Evolutionary conservation across 495 filamentous ascomycete genomes (phyloP).

Genomic region (Xylaria grammica): DNA sequence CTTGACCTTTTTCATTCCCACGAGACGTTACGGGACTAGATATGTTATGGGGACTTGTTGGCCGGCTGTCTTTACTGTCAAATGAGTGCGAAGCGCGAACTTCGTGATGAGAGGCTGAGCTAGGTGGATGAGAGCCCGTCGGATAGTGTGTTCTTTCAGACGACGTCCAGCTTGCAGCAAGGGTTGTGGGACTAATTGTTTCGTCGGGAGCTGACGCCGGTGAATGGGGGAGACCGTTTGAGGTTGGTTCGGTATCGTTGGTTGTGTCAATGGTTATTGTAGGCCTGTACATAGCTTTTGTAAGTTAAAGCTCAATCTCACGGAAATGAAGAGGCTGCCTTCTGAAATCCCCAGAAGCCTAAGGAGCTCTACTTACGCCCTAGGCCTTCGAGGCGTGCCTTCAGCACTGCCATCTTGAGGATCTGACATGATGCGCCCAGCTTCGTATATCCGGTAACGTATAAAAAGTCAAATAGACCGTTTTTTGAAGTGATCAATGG

Average conservation of each 20-base stretch:
- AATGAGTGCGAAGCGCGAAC: constrained; percentile 67
- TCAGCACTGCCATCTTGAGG: constrained; percentile 11
- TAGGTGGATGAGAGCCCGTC: constrained; percentile 44
- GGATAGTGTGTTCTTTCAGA: constrained; percentile 48
- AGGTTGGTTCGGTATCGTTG: constrained; percentile 39
- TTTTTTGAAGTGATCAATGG: background rate
- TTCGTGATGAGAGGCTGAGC: constrained; percentile 46
- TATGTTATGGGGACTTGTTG: constrained; percentile 89
- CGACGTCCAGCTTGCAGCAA: constrained; percentile 49
- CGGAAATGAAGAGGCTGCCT: background rate
- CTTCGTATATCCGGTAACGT: constrained; percentile 1
- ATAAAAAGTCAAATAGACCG: background rate
- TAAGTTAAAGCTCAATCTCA: constrained; percentile 6
- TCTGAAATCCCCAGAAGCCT: background rate
- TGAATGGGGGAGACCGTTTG: constrained; percentile 42
- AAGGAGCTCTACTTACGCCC: constrained; percentile 17
- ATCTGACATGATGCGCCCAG: constrained; percentile 17
- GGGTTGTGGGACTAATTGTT: constrained; percentile 50
- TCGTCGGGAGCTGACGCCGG: constrained; percentile 53
- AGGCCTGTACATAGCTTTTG: constrained; percentile 34
- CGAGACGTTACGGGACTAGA: constrained; percentile 67
- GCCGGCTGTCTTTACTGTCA: constrained; percentile 76
- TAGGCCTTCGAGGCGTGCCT: constrained; percentile 21
- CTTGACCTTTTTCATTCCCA: constrained; percentile 48
- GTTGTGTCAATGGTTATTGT: constrained; percentile 47